Evolutionary conservation across 2,329 filamentous ascomycete genomes (phyloP), one percentile per base, ranked within the genome.

Genomic region (Fusarium sp.): DNA sequence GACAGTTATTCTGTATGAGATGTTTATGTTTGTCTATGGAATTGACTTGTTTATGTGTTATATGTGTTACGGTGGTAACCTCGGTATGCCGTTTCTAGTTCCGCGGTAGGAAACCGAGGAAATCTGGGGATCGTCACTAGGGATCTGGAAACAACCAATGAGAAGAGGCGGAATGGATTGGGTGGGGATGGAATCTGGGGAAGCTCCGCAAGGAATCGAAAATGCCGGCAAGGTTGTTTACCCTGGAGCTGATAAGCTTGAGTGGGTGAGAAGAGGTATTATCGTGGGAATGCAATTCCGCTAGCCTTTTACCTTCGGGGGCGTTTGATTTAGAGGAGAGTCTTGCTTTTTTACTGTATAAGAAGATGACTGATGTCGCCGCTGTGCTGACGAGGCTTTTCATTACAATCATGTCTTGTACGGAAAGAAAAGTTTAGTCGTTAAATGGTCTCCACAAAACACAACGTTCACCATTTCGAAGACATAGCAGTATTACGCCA

Each of bases 81-180:
- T 49, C 46, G 61, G 61, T 33, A 30, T 64, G 59, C 45, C 56
- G 19, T 6, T 62, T 56, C 37, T 33, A 40, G 56, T 58, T 58
- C 52, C 61, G 51, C 52, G 59, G 61, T n/a, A 33, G 6, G 22
- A 10, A 33, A 11, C 60, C 60, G 45, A 63, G 60, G n/a, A 40
- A 25, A 37, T 19, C 10, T 46, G 33, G 27, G 4, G 30, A 43
- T 57, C 14, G 17, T 20, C 17, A 32, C 8, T 32, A 15, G 19
- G 47, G 23, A 10, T 17, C 20, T 14, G 11, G 15, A 3, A 5
- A 10, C 22, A 7, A 9, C 59, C 59, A 64, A 64, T 64, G n/a
- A 43, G 23, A 32, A n/a, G 4, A 1, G 8, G 4, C 5, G 14
- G 4, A 8, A 19, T 33, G 27, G 35, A 2, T 17, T 20, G 40